Evolutionary conservation across 1,139 yeast genomes (phyloP), one percentile per base, ranked within the genome.

Genomic region (Scheffersomyces illinoinensis): DNA sequence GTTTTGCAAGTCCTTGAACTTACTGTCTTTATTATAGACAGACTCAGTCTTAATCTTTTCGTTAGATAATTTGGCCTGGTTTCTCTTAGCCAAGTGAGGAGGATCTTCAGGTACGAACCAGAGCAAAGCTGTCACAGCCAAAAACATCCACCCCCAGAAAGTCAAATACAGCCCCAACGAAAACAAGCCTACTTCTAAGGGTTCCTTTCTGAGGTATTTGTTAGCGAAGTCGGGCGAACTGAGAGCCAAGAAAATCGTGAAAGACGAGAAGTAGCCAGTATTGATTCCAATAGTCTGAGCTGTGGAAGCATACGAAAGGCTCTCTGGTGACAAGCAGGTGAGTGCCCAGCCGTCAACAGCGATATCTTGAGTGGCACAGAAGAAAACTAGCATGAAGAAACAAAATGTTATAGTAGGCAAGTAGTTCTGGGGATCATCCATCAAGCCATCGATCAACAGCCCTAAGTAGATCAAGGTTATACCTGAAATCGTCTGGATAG

Each of bases 301-400:
- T 0, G 99, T 95, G 4, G 97, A 91, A 0, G 99, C 99, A 75
- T 86, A 95, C n/a, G 96, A 88, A 59, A 95, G 78, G 21, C 96
- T 90, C 52, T 86, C 86, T 24, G 87, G 88, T 19, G 93, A 87
- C 57, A 95, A 78, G 56, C 95, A 86, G 1, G 98, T 95, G 69
- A 95, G 77, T 0, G 98, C 98, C 99, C 99, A 95, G 6, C 99
- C 99, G 75, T 95, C 99, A 18, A 95, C 99, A 0, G 99, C 98
- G 58, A 95, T 95, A 71, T 95, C 99, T 73, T 95, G 99, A 0
- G 99, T 95, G 2, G 99, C 98, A 76, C 98, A 93, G 60, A 95
- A 80, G 60, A 95, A 85, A 52, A 95, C 95, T 60, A 96, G 76
- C 21, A 86, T 64, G 67, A 93, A 91, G 74, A 95, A 95, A 59